Evolutionary conservation across 495 filamentous ascomycete genomes (phyloP).

Genomic region (Wilcoxina mikolae): DNA sequence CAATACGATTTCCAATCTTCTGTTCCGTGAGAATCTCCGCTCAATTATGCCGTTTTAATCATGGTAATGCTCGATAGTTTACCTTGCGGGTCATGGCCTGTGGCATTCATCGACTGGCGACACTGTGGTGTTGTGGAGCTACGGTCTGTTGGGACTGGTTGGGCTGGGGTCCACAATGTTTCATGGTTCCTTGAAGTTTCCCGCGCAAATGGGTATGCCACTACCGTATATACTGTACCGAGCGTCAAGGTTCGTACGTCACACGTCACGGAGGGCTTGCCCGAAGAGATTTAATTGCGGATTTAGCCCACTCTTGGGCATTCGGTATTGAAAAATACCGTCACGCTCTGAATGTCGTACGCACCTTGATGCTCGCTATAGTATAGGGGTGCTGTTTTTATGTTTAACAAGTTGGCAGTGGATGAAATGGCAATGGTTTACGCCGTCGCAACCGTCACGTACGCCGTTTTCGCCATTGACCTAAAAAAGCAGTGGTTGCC

Average conservation of each 20-base stretch:
- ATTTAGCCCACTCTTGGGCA: too few species aligned
- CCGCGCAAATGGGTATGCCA: constrained; percentile 37
- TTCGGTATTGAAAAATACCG: too few species aligned
- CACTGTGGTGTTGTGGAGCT: constrained; percentile 25
- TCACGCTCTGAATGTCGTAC: too few species aligned
- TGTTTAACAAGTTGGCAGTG: constrained; percentile 10
- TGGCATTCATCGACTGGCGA: constrained; percentile 9
- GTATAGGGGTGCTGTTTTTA: too few species aligned
- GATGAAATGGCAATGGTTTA: constrained; percentile 39
- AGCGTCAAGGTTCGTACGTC: too few species aligned
- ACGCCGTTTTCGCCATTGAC: constrained; percentile 33
- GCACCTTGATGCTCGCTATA: too few species aligned
- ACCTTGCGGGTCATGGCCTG: constrained; percentile 31
- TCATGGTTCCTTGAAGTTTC: constrained; percentile 36
- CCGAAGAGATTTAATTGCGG: too few species aligned
- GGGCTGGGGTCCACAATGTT: constrained; percentile 34
- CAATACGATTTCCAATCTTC: constrained; percentile 34
- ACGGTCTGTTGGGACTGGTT: constrained; percentile 36
- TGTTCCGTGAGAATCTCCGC: constrained; percentile 27
- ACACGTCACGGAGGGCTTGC: too few species aligned
- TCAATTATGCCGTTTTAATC: neutral
- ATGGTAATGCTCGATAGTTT: constrained; percentile 20
- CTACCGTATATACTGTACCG: too few species aligned
- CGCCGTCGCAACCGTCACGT: constrained; percentile 32
- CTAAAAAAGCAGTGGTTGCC: neutral